Evolutionary conservation across 2,329 filamentous ascomycete species (phyloP), one percentile per base, ranked within the genome.

Genomic region (Stachybotrys chartarum): DNA sequence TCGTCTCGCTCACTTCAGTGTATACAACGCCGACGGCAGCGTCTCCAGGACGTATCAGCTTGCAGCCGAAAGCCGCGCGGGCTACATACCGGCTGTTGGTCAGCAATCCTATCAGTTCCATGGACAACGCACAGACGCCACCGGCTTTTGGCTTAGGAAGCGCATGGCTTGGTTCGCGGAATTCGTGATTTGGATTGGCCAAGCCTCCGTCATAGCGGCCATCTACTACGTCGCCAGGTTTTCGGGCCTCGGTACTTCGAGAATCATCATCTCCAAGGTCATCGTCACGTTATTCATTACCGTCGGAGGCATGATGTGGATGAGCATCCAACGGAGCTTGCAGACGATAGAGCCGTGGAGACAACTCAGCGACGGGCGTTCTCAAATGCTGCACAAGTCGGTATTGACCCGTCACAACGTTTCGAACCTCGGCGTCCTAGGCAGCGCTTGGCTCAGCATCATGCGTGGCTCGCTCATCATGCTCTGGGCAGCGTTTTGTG

Each of bases 251-350:
- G 17, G 24, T 39, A 30, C 42, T 32, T 16, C 39, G 18, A 31
- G 47, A n/a, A 48, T 47, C 7, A 24, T n/a, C 7, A 10, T 54
- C 30, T 30, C 46, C 30, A 54, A 54, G 32, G 48, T 54, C n/a
- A 45, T 54, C 6, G 30, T 54, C 30, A 54, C 47, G n/a, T n/a
- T 50, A 5, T 54, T 30, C 32, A 42, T 54, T 7, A 54, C 53
- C 30, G 30, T 54, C 30, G 53, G 53, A 6, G 48, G 53, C 32
- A 54, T 54, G 53, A 54, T 54, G 53, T 54, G 53, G 53, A 50
- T 49, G 6, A 54, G 46, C 32, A 54, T 54, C 24, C 53, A 54
- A 24, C 53, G 53, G 30, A 42, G 49, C 30, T 30, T 54, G 10
- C 53, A 54, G 46, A 30, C 39, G 6, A 49, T 54, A 18, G 46